These are phyloP conservation scores for Agaricus sinodeliciosus DNA, from an alignment of 768 basidiomycete genomes.

Conservation along the genomic window DNA sequence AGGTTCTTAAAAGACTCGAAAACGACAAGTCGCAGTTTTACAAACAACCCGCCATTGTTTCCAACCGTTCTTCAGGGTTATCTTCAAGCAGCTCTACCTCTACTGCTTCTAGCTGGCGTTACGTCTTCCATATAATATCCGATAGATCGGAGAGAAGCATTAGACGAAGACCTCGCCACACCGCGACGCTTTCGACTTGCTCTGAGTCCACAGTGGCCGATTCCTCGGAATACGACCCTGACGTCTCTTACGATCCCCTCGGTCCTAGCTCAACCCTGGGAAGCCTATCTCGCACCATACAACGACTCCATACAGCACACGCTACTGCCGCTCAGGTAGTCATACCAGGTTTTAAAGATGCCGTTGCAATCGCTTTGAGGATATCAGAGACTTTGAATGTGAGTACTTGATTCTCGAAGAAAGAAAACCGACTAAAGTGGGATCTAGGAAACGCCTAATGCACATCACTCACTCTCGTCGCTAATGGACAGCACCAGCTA, in stretches of 20 bases:
- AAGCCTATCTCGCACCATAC: background rate
- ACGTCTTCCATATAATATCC: no score
- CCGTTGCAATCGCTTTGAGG: background rate
- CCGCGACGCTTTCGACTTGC: no score
- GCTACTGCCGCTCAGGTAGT: background rate
- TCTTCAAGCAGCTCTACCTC: background rate
- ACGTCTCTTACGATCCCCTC: no score
- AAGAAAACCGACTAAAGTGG: background rate
- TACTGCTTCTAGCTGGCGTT: background rate
- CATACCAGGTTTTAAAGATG: slow-evolving; percentile 1
- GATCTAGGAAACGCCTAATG: background rate
- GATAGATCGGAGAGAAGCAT: no score
- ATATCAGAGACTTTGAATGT: slow-evolving; percentile 2
- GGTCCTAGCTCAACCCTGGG: background rate
- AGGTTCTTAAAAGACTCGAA: background rate
- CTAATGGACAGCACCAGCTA: background rate
- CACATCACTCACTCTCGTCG: background rate
- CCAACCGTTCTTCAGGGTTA: background rate
- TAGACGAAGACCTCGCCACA: no score
- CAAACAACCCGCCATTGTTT: background rate
- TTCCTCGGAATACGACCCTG: no score
- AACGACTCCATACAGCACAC: background rate
- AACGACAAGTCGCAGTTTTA: background rate
- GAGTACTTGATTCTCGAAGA: background rate
- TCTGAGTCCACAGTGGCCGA: no score